Base-by-base conservation (phyloP, 352 stramenopile genomes). In the Thalassiosira hispida region DNA sequence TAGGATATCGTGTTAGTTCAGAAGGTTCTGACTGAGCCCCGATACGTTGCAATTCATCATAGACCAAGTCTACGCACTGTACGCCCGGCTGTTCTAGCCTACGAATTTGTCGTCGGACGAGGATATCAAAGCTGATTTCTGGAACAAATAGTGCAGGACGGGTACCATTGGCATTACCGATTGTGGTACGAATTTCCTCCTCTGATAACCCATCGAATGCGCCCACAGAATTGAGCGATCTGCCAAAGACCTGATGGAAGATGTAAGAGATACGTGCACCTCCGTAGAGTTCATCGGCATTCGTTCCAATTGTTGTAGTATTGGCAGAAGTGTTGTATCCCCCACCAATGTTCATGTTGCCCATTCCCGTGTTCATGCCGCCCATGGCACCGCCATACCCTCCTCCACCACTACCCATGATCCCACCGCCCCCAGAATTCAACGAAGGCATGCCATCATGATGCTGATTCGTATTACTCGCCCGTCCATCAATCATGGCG, bases 151-250 rank as follows among this genome's bases (percentile, higher is more conserved):
- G 92, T 73, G 96, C 97, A 49, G 97, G 96, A 12, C 97, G 92
- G 27, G 97, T 98, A 25, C 98, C 97, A 73, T 98, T 99, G 59
- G 97, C 96, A 81, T 99, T 99, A 57, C 95, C 94, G 80, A 99
- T 99, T 1, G 97, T 98, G 14, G 97, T 99, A 52, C 97, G 96
- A 70, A 99, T 99, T 83, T 99, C 98, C 52, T 98, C 96, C 83
- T 99, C 97, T 20, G 91, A 96, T n/a, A 99, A 86, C 16, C 96
- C 96, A 73, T 99, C 96, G 72, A 99, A 98, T 0, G 97, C 95
- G 72, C 98, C 96, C 42, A 99, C 95, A 49, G 71, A 81, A 73
- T 88, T 90, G 29, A 97, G 80, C 16, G 83, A 90, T n/a, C 84
- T 56, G 0, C 79, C 87, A 86, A 96, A 96, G 52, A 99, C 97